Percentiles rank a stretch among this genome's conserved stretches.
Evolutionary conservation across 371 early-diverging fungal genomes (phyloP).

Genomic region (Capillidium heterosporum): DNA sequence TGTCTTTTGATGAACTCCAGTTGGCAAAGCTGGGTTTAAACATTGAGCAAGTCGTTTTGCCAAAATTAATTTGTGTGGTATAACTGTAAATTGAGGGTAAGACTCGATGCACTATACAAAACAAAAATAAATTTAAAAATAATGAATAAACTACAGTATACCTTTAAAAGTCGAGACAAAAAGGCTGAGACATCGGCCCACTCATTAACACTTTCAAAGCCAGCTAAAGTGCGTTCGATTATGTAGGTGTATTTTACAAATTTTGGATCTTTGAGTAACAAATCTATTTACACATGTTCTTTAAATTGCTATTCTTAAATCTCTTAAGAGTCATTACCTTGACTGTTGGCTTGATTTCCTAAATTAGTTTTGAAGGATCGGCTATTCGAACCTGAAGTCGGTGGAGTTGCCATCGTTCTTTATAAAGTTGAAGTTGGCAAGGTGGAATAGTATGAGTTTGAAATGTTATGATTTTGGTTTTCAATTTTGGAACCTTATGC

Average conservation of each 20-base stretch:
- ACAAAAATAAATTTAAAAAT: neutral
- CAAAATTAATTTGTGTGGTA: conserved; percentile 74
- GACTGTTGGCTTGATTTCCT: too few relatives aligned
- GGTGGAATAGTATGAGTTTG: too few relatives aligned
- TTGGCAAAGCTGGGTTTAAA: conserved; percentile 94
- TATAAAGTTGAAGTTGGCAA: too few relatives aligned
- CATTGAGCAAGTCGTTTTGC: conserved; percentile 95
- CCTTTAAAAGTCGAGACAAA: conserved; percentile 63
- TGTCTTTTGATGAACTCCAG: conserved; percentile 96
- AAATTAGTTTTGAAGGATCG: too few relatives aligned
- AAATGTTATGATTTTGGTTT: too few relatives aligned
- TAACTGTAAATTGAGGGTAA: conserved; percentile 47
- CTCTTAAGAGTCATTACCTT: too few relatives aligned
- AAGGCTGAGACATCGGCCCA: conserved; percentile 94
- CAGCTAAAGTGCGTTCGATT: conserved; percentile 67
- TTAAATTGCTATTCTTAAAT: too few relatives aligned
- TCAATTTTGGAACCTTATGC: too few relatives aligned
- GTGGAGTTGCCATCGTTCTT: too few relatives aligned
- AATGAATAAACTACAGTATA: conserved; percentile 10
- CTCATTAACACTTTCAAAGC: conserved; percentile 79
- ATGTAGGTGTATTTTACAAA: conserved; percentile 20
- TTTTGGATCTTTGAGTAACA: neutral
- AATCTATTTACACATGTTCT: too few relatives aligned
- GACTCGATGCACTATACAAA: conserved; percentile 48
- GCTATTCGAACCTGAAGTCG: too few relatives aligned